Conservation (phyloP, 2,329 filamentous ascomycete genomes). For the Bipolaris zeicola region DNA sequence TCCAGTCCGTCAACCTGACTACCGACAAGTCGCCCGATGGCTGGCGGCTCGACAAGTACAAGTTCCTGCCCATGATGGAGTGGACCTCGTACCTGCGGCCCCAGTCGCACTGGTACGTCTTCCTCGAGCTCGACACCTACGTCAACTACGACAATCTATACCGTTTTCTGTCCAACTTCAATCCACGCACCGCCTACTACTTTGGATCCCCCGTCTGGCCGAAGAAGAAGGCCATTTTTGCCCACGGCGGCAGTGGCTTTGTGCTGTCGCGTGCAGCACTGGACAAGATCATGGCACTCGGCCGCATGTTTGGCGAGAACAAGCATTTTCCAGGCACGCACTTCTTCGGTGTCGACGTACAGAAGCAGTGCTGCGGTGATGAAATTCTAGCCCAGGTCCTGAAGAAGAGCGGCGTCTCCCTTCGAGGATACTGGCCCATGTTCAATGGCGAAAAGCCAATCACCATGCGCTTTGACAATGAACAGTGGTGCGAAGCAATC, state of each 20-base stretch:
- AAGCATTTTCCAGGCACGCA: constrained; percentile 40
- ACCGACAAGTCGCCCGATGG: constrained; percentile 56
- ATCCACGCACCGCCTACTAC: constrained; percentile 46
- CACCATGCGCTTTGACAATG: constrained; percentile 46
- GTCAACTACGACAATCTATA: constrained; percentile 50
- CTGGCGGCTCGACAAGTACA: constrained; percentile 64
- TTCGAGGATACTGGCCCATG: constrained; percentile 52
- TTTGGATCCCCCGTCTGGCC: constrained; percentile 49
- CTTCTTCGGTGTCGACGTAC: constrained; percentile 45
- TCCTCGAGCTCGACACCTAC: constrained; percentile 47
- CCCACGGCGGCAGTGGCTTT: constrained; percentile 53
- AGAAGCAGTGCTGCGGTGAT: constrained; percentile 47
- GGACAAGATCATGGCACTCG: constrained; percentile 47
- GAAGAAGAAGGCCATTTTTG: constrained; percentile 46
- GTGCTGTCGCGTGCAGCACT: constrained; percentile 57
- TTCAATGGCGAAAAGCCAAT: constrained; percentile 52
- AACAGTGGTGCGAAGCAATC: constrained; percentile 53
- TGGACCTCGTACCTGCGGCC: constrained; percentile 51
- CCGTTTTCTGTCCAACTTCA: constrained; percentile 47
- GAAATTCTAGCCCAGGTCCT: constrained; percentile 47
- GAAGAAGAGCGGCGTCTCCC: constrained; percentile 42
- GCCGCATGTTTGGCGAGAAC: constrained; percentile 45
- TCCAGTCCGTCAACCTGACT: constrained; percentile 49
- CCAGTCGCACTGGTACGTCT: constrained; percentile 44
- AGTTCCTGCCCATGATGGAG: constrained; percentile 62